phyloP scores from a whole-genome alignment of 495 filamentous ascomycete species.

The Penicillium antarcticum region DNA sequence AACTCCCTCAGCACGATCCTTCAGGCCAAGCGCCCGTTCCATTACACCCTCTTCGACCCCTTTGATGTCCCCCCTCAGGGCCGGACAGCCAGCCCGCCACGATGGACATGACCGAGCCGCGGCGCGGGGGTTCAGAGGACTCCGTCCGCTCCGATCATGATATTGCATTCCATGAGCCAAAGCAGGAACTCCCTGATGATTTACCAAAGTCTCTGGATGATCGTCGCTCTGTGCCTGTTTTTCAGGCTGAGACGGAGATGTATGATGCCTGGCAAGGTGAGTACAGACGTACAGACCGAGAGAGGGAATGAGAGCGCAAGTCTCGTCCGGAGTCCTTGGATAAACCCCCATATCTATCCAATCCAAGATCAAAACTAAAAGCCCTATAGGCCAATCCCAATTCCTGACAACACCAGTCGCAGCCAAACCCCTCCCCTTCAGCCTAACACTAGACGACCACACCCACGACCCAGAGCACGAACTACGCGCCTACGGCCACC shows the following conservation, averaged over 20 bases:
- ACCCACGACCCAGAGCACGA: slow-evolving; percentile 42
- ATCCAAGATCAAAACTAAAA: too few relatives aligned
- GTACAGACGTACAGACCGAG: too few relatives aligned
- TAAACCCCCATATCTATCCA: background rate
- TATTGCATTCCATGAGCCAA: slow-evolving; percentile 15
- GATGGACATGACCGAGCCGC: slow-evolving; percentile 39
- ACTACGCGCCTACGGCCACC: slow-evolving; percentile 35
- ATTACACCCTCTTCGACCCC: background rate
- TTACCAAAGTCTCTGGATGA: slow-evolving; percentile 90
- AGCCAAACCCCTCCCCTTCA: slow-evolving; percentile 80
- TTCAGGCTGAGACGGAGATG: slow-evolving; percentile 79
- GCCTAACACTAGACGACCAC: slow-evolving; percentile 74
- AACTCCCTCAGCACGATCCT: background rate
- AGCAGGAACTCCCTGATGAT: slow-evolving; percentile 70
- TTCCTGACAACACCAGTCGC: slow-evolving; percentile 83
- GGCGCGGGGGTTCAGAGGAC: slow-evolving; percentile 36
- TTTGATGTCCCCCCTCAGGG: slow-evolving; percentile 21
- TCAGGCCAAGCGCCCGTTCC: slow-evolving; percentile 2
- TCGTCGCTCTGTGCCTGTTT: slow-evolving; percentile 60
- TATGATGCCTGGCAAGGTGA: slow-evolving; percentile 99
- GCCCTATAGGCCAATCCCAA: slow-evolving; percentile 97
- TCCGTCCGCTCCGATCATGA: slow-evolving; percentile 18
- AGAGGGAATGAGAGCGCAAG: background rate
- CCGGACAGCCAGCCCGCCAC: slow-evolving; percentile 21
- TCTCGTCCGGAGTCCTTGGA: background rate